phyloP scores from a whole-genome alignment of 2,329 filamentous ascomycete genomes.

The Neofusicoccum kwambonambiense region DNA sequence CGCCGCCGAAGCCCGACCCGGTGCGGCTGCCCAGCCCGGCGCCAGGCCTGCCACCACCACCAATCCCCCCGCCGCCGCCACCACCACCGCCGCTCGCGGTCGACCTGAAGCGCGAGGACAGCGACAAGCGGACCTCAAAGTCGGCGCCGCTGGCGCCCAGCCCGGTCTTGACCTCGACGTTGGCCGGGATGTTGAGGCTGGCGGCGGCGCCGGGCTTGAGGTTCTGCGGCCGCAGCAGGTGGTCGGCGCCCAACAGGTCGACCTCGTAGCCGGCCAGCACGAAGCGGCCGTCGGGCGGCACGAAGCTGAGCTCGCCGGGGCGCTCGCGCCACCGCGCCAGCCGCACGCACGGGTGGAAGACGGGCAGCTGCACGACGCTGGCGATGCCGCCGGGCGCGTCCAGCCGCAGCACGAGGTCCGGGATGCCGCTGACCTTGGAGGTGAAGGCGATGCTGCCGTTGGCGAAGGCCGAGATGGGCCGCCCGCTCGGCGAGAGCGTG shows the following conservation, averaged over 20 bases:
- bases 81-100: slow-evolving; percentile 18
- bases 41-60: slow-evolving; percentile 9
- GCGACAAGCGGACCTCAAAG: slow-evolving; percentile 79
- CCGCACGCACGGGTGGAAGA: slow-evolving; percentile 94
- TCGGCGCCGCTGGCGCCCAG: slow-evolving; percentile 74
- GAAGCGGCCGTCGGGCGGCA: slow-evolving; percentile 92
- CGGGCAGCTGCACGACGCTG: slow-evolving; percentile 77
- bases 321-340: slow-evolving; percentile 85
- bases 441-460: slow-evolving; percentile 95
- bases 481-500: slow-evolving; percentile 84
- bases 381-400: slow-evolving; percentile 70
- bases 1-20: slow-evolving; percentile 32
- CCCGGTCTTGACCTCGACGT: slow-evolving; percentile 76
- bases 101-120: slow-evolving; percentile 54
- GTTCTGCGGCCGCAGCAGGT: slow-evolving; percentile 30
- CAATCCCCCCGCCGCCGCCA: slow-evolving; percentile 3
- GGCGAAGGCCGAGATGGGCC: slow-evolving; percentile 80
- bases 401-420: slow-evolving; percentile 80
- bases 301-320: slow-evolving; percentile 89
- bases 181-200: slow-evolving; percentile 73
- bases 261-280: slow-evolving; percentile 93
- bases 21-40: slow-evolving; percentile 27
- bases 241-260: slow-evolving; percentile 74
- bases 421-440: slow-evolving; percentile 89
- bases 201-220: slow-evolving; percentile 20